phyloP scores from a whole-genome alignment of 2,329 filamentous ascomycete genomes.

The Clarireedia hainanense region DNA sequence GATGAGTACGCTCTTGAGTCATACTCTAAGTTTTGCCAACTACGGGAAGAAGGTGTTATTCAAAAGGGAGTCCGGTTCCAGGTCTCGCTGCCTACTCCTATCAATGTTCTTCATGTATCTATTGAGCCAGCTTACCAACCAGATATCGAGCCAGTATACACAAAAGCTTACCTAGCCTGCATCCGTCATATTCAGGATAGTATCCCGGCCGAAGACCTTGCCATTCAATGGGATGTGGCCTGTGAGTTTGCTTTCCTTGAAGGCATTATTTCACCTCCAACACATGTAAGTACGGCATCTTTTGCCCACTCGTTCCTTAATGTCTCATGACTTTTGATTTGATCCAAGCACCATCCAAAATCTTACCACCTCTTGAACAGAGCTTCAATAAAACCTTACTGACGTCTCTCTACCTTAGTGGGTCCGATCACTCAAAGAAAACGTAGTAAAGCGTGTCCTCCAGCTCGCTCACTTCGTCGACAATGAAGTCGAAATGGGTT shows the following conservation, averaged over 20 bases:
- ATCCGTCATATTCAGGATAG: constrained; percentile 22
- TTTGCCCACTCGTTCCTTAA: constrained; percentile 26
- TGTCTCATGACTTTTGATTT: neutral
- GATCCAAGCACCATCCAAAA: neutral
- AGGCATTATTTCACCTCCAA: neutral
- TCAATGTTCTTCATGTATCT: constrained; percentile 16
- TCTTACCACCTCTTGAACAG: neutral
- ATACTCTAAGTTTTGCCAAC: constrained; percentile 22
- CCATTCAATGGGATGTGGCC: constrained; percentile 29
- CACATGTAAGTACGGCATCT: neutral
- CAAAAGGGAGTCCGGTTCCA: constrained; percentile 25
- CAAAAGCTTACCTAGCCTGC: constrained; percentile 19
- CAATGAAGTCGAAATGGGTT: constrained; percentile 33
- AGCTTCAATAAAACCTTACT: neutral
- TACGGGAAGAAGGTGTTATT: constrained; percentile 23
- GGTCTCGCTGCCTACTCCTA: constrained; percentile 28
- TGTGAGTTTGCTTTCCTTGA: constrained; percentile 25
- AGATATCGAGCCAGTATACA: constrained; percentile 26
- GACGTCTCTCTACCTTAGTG: neutral
- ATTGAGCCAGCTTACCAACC: constrained; percentile 20
- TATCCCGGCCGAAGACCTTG: constrained; percentile 28
- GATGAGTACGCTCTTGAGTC: constrained; percentile 26
- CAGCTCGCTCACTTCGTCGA: constrained; percentile 29
- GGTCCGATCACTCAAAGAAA: constrained; percentile 24
- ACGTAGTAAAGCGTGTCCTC: constrained; percentile 29